Conservation (phyloP, 495 filamentous ascomycete genomes). For the Lepidopterella palustris region DNA sequence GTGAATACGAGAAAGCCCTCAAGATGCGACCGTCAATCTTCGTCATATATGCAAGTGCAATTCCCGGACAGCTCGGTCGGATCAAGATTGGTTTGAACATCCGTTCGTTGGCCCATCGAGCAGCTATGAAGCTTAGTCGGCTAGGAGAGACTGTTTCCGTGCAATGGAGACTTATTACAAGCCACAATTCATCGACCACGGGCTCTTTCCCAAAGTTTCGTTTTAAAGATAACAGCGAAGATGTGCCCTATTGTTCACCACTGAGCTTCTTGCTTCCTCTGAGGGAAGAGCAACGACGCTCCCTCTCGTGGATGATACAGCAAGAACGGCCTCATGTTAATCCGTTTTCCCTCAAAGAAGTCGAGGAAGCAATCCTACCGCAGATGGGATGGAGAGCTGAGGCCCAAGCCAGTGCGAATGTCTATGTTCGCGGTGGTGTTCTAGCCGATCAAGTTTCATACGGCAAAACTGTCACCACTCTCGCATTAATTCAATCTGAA, state of each 20-base stretch:
- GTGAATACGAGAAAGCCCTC: conserved; percentile 42
- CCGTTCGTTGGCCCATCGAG: conserved; percentile 51
- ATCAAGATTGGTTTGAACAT: conserved; percentile 51
- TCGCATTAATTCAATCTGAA: conserved; percentile 57
- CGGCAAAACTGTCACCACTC: conserved; percentile 71
- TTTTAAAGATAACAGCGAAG: conserved; percentile 43
- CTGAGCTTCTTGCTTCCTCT: conserved; percentile 40
- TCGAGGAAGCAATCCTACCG: conserved; percentile 58
- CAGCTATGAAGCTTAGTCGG: conserved; percentile 37
- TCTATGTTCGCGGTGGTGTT: conserved; percentile 57
- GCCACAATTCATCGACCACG: conserved; percentile 34
- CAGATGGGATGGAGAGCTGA: conserved; percentile 57
- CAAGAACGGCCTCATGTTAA: conserved; percentile 47
- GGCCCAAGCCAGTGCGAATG: conserved; percentile 44
- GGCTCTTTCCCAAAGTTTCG: conserved; percentile 35
- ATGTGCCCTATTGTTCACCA: conserved; percentile 36
- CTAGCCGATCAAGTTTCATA: conserved; percentile 73
- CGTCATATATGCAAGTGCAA: conserved; percentile 38
- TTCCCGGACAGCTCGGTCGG: conserved; percentile 28
- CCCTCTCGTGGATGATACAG: conserved; percentile 58
- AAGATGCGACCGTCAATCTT: conserved; percentile 47
- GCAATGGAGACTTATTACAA: conserved; percentile 49
- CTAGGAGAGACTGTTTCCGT: conserved; percentile 14
- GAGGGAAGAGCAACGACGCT: conserved; percentile 53
- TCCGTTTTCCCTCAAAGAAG: conserved; percentile 57